Conservation (phyloP, 192 early-diverging fungal species). For the Chytriomyces hyalinus region DNA sequence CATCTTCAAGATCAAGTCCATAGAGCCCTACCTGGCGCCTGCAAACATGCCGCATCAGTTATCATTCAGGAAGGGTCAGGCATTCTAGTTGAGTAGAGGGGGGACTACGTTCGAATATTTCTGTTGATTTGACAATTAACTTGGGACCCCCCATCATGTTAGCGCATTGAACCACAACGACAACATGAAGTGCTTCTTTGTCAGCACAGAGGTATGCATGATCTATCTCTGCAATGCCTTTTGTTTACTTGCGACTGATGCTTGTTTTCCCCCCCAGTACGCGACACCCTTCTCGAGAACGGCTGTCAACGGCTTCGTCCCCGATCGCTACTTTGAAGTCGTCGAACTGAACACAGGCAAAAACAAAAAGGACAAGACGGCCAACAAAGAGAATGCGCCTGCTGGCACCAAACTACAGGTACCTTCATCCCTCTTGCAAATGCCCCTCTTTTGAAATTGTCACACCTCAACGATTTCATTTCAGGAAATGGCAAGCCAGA, state of each 20-base stretch:
- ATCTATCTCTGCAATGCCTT: neutral
- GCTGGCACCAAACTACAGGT: neutral
- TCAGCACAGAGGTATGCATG: constrained; percentile 44
- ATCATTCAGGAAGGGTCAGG: constrained; percentile 56
- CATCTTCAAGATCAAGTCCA: constrained; percentile 57
- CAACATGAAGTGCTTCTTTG: constrained; percentile 52
- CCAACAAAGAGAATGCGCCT: constrained; percentile 16
- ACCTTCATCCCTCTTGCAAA: neutral
- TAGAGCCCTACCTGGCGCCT: constrained; percentile 51
- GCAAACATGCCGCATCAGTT: constrained; percentile 37
- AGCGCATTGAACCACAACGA: constrained; percentile 50
- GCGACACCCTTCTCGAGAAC: constrained; percentile 56
- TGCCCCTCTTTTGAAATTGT: too few species aligned
- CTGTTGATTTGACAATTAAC: neutral
- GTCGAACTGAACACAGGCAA: constrained; percentile 47
- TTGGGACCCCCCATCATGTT: neutral
- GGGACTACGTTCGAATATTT: neutral
- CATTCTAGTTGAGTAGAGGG: constrained; percentile 46
- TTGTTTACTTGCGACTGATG: neutral
- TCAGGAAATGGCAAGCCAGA: too few species aligned
- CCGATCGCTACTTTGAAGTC: constrained; percentile 50
- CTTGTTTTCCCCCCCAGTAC: constrained; percentile 31
- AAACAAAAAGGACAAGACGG: constrained; percentile 11
- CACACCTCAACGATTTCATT: too few species aligned
- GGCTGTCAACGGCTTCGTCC: constrained; percentile 56